Percentiles rank a stretch among this genome's conserved stretches.
Evolutionary conservation across 2,329 filamentous ascomycete species (phyloP).

Genomic region (Boeremia lycopersici): DNA sequence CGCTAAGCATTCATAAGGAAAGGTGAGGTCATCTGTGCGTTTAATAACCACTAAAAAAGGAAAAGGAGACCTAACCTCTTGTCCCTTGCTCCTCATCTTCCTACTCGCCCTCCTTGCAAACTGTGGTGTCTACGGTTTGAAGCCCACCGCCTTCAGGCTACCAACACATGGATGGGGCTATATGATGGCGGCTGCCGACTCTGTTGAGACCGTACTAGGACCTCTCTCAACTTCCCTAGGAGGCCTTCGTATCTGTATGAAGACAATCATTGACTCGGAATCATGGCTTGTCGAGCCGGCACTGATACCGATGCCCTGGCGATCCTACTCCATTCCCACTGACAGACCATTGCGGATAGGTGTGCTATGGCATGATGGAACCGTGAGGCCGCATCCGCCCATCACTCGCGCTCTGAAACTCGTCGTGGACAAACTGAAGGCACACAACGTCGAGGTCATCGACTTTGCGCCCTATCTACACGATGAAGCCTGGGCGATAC

Average conservation of each 20-base stretch:
- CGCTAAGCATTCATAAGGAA: no score
- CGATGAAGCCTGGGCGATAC: slow-evolving; percentile 56
- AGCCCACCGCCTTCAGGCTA: slow-evolving; percentile 54
- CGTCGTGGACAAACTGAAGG: slow-evolving; percentile 52
- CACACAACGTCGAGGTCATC: slow-evolving; percentile 58
- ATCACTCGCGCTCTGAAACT: slow-evolving; percentile 62
- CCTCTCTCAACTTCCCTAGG: slow-evolving; percentile 61
- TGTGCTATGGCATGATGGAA: slow-evolving; percentile 68
- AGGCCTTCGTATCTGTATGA: slow-evolving; percentile 61
- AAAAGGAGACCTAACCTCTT: no score
- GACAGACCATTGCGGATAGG: slow-evolving; percentile 57
- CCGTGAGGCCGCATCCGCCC: slow-evolving; percentile 70
- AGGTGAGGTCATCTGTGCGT: no score
- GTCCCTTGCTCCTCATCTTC: no score
- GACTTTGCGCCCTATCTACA: slow-evolving; percentile 59
- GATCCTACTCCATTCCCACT: slow-evolving; percentile 32
- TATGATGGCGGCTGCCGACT: slow-evolving; percentile 54
- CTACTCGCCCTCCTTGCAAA: no score
- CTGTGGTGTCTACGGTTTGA: slow-evolving; percentile 42
- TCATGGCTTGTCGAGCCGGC: slow-evolving; percentile 65
- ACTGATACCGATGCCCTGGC: slow-evolving; percentile 66
- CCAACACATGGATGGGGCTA: slow-evolving; percentile 51
- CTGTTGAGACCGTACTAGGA: slow-evolving; percentile 58
- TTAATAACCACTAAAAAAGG: no score
- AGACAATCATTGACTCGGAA: slow-evolving; percentile 55